A percentile compares a stretch with the other conserved stretches of the same genome.
These are phyloP conservation scores for Beauveria rudraprayagi DNA, from an alignment of 2,329 filamentous ascomycete genomes.

Conservation along the genomic window DNA sequence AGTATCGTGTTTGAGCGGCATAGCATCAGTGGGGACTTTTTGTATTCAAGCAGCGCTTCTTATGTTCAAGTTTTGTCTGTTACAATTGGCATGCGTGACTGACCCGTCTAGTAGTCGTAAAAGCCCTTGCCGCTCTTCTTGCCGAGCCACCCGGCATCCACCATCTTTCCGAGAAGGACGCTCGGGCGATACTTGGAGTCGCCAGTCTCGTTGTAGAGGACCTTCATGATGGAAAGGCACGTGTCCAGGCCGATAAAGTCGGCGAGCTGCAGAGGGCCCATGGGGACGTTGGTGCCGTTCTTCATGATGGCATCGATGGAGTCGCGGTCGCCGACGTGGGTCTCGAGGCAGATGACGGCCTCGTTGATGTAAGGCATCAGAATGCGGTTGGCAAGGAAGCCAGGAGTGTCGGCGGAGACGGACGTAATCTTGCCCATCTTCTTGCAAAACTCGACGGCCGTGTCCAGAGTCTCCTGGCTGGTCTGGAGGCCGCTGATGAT, in stretches of 20 bases:
- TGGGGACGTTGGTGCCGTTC: constrained; percentile 96
- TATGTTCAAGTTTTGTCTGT: background rate
- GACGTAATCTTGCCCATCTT: constrained; percentile 91
- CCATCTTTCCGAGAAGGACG: constrained; percentile 86
- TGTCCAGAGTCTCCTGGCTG: constrained; percentile 69
- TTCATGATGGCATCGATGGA: constrained; percentile 98
- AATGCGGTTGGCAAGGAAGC: constrained; percentile 93
- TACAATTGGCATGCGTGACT: background rate
- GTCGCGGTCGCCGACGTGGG: constrained; percentile 78
- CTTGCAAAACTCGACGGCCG: constrained; percentile 77
- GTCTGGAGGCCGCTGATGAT: constrained; percentile 95
- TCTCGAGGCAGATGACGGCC: constrained; percentile 92
- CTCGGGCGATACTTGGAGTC: constrained; percentile 94
- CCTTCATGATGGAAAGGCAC: constrained; percentile 94
- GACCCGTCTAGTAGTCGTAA: constrained; percentile 63
- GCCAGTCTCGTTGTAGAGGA: constrained; percentile 81
- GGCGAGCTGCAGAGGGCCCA: constrained; percentile 88
- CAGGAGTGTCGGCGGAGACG: constrained; percentile 79
- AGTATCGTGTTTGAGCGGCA: background rate
- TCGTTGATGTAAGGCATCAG: constrained; percentile 99
- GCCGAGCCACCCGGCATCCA: constrained; percentile 93
- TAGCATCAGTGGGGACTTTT: background rate
- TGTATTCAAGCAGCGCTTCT: background rate
- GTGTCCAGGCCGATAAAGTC: constrained; percentile 98
- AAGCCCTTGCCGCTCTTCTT: constrained; percentile 98